A percentile compares a stretch with the other conserved stretches of the same genome.
Evolutionary conservation across 2,329 filamentous ascomycete genomes (phyloP).

Genomic region (Fusarium sp.): DNA sequence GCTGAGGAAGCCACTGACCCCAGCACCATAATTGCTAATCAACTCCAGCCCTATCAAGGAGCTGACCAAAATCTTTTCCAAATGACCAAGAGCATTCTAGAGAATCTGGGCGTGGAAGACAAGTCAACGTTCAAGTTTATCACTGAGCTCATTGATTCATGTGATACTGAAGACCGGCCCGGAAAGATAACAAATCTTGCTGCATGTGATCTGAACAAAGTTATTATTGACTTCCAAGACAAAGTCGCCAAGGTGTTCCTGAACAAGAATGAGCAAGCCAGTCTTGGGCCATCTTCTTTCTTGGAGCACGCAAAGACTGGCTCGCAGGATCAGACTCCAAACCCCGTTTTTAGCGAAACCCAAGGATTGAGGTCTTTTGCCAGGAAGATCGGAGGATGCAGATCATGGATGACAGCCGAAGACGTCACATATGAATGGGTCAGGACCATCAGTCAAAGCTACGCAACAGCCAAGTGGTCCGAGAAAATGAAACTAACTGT

Average conservation of each 20-base stretch:
- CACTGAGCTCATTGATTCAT: slow-evolving; percentile 65
- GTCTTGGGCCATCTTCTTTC: slow-evolving; percentile 70
- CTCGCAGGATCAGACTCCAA: slow-evolving; percentile 62
- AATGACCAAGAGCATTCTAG: slow-evolving; percentile 66
- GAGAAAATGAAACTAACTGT: slow-evolving; percentile 68
- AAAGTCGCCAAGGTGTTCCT: slow-evolving; percentile 66
- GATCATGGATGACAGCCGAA: slow-evolving; percentile 64
- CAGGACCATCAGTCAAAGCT: slow-evolving; percentile 62
- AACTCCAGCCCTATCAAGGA: slow-evolving; percentile 69
- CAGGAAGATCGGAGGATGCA: slow-evolving; percentile 57
- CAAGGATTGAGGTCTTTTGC: slow-evolving; percentile 67
- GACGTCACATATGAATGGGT: slow-evolving; percentile 73
- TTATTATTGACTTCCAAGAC: slow-evolving; percentile 64
- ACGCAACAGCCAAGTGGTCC: slow-evolving; percentile 68
- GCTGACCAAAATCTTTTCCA: slow-evolving; percentile 68
- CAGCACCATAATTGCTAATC: slow-evolving; percentile 64
- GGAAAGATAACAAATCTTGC: slow-evolving; percentile 61
- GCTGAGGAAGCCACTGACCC: slow-evolving; percentile 66
- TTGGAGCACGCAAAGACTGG: slow-evolving; percentile 72
- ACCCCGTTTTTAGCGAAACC: slow-evolving; percentile 64
- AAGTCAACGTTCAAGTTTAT: slow-evolving; percentile 59
- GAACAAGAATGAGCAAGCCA: slow-evolving; percentile 65
- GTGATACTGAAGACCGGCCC: slow-evolving; percentile 63
- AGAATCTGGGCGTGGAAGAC: slow-evolving; percentile 67
- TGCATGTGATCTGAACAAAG: slow-evolving; percentile 63